phyloP scores from a whole-genome alignment of 2,329 filamentous ascomycete species.

The Shiraia sp. region DNA sequence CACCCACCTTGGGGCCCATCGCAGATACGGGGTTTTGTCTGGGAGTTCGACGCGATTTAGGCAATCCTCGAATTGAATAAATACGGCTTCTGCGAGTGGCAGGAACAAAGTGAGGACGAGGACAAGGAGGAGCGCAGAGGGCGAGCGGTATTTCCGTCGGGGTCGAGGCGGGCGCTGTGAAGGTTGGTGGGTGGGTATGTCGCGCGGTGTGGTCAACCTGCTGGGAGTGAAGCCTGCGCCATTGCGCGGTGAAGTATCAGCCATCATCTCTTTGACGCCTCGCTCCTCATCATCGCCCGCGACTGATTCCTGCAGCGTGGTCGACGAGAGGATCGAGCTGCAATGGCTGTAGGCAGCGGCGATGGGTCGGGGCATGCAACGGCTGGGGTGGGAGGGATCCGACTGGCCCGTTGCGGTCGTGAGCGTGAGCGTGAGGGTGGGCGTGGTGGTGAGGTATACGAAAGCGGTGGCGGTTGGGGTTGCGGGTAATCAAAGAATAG shows the following conservation, averaged over 20 bases:
- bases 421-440: too few species aligned
- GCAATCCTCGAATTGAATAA: slow-evolving; percentile 84
- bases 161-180: slow-evolving; percentile 35
- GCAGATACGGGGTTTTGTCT: slow-evolving; percentile 64
- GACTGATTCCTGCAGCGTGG: not conserved
- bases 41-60: slow-evolving; percentile 61
- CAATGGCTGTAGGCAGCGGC: too few species aligned
- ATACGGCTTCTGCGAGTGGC: slow-evolving; percentile 51
- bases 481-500: too few species aligned
- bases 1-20: slow-evolving; percentile 77
- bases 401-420: too few species aligned
- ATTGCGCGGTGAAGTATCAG: slow-evolving; percentile 25
- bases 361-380: too few species aligned
- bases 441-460: too few species aligned
- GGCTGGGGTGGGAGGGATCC: too few species aligned
- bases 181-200: slow-evolving; percentile 32
- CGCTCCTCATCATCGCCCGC: slow-evolving; percentile 31
- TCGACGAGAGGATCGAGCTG: not conserved
- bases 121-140: slow-evolving; percentile 23
- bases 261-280: slow-evolving; percentile 26
- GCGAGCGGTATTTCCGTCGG: slow-evolving; percentile 26
- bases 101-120: slow-evolving; percentile 28
- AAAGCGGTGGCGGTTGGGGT: too few species aligned
- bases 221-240: slow-evolving; percentile 16
- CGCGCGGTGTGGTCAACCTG: slow-evolving; percentile 17